Conservation (phyloP, 495 filamentous ascomycete species). For the Aspergillus avenaceus region DNA sequence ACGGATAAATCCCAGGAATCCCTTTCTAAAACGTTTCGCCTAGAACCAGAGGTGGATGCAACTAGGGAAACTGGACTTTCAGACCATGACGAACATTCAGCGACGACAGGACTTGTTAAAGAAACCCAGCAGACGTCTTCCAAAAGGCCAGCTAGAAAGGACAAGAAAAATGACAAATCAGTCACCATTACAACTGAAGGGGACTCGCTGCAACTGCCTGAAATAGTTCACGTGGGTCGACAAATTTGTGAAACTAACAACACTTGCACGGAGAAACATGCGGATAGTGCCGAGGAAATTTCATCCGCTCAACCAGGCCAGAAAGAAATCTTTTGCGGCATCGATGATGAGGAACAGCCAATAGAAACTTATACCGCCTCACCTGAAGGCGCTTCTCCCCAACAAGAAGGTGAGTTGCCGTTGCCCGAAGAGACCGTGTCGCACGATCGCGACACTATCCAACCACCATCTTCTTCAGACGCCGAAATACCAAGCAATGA, state of each 20-base stretch:
- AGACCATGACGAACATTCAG: slow-evolving; percentile 3
- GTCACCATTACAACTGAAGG: slow-evolving; percentile 18
- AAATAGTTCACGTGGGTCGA: neutral
- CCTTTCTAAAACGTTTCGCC: neutral
- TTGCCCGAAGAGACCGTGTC: neutral
- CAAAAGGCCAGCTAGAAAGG: slow-evolving; percentile 47
- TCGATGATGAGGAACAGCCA: neutral
- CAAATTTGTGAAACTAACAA: neutral
- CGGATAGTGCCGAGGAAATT: neutral
- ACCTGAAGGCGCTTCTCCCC: neutral
- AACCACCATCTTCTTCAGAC: neutral
- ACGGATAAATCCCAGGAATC: neutral
- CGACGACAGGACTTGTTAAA: slow-evolving; percentile 1
- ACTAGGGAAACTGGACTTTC: slow-evolving; percentile 4
- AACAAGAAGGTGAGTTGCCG: neutral
- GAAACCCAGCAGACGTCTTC: slow-evolving; percentile 18
- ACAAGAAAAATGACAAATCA: slow-evolving; percentile 31
- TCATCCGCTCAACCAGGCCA: neutral
- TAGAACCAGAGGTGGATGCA: neutral
- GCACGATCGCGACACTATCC: neutral
- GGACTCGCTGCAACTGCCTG: slow-evolving; percentile 3
- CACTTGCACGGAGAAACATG: neutral
- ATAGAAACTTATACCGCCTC: neutral
- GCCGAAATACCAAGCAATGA: neutral
- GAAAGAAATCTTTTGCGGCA: neutral